Conservation (phyloP, 139 green algal genomes). For the Pseudopediastrum boryanum region DNA sequence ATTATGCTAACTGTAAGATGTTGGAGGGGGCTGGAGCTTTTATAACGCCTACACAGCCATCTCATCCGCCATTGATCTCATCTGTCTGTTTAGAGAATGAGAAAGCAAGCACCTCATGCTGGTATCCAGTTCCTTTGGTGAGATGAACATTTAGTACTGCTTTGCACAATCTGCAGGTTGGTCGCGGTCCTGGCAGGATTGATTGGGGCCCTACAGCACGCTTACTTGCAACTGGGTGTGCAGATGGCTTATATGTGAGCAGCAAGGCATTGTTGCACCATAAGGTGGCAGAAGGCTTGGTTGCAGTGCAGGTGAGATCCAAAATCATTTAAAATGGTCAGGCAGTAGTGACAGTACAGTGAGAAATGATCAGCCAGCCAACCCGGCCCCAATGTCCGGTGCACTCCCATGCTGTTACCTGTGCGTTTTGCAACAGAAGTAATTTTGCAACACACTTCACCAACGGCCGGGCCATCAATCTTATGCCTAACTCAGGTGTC, state of each 20-base stretch:
- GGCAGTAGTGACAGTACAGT: background rate
- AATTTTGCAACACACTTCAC: background rate
- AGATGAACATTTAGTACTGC: background rate
- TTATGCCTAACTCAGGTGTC: background rate
- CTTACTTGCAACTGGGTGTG: slow-evolving; percentile 46
- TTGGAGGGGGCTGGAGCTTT: too few relatives aligned
- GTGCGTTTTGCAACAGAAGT: too few relatives aligned
- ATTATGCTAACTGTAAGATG: background rate
- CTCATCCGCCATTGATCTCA: background rate
- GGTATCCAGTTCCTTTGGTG: background rate
- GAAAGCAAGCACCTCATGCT: background rate
- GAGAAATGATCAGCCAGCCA: background rate
- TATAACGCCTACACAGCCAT: background rate
- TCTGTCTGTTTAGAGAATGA: background rate
- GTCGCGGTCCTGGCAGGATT: slow-evolving; percentile 25
- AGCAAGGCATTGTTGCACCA: slow-evolving; percentile 50
- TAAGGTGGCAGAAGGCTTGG: slow-evolving; percentile 47
- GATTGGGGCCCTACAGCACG: slow-evolving; percentile 53
- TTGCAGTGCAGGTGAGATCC: slow-evolving; percentile 50
- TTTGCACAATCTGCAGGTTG: slow-evolving; percentile 32
- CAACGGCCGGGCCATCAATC: background rate
- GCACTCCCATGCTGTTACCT: too few relatives aligned
- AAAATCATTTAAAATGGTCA: too few relatives aligned
- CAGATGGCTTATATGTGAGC: slow-evolving; percentile 46
- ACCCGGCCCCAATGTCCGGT: background rate